A percentile compares a stretch with the other conserved stretches of the same genome.
phyloP scores from a whole-genome alignment of 1,284 basidiomycete species.

The Boletus smithii region DNA sequence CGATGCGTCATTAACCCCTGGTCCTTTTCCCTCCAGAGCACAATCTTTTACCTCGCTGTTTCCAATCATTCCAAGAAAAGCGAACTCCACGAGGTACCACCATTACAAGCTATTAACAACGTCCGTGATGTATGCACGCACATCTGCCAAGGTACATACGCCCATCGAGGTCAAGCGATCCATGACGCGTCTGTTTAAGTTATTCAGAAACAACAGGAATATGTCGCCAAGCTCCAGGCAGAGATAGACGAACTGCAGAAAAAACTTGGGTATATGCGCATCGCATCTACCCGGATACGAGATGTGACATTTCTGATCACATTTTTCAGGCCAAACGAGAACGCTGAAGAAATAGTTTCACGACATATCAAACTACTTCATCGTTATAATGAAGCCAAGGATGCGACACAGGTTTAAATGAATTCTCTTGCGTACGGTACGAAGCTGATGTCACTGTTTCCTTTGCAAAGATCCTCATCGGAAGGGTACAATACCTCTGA shows the following conservation, averaged over 20 bases:
- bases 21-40: too few species aligned
- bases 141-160: constrained; percentile 28
- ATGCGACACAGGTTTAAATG: constrained; percentile 62
- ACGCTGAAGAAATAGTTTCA: constrained; percentile 64
- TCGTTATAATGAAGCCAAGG: constrained; percentile 77
- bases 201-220: constrained; percentile 54
- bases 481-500: constrained; percentile 33
- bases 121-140: constrained; percentile 30
- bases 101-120: not conserved
- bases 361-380: constrained; percentile 70
- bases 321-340: constrained; percentile 43
- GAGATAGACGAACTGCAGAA: constrained; percentile 52
- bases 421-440: not conserved
- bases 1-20: constrained; percentile 6
- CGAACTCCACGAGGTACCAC: too few species aligned
- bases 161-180: not conserved
- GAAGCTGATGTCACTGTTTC: constrained; percentile 1
- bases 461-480: constrained; percentile 33
- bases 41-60: too few species aligned
- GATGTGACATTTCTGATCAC: constrained; percentile 1
- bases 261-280: constrained; percentile 50
- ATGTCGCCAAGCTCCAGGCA: constrained; percentile 47
- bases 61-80: too few species aligned
- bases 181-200: not conserved
- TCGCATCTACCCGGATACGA: not conserved